These are phyloP conservation scores for Hylodesmum podocarpum DNA, from an alignment of 306 rosid species.

Conservation along the genomic window DNA sequence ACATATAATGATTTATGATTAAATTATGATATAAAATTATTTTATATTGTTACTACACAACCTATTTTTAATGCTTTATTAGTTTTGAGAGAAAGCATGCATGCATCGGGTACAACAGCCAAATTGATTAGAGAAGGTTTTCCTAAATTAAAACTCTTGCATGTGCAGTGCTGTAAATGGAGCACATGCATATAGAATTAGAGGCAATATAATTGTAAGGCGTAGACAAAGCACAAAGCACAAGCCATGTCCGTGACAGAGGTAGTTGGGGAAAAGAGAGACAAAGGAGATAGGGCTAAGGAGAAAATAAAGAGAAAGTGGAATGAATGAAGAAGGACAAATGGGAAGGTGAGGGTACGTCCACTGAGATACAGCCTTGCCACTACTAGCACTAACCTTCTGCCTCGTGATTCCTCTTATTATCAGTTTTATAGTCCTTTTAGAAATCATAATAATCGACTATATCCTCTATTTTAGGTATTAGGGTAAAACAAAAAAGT, in stretches of 20 bases:
- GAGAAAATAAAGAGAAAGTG: slow-evolving; percentile 7
- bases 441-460: neutral
- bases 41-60: no score
- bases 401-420: slow-evolving; percentile 24
- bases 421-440: neutral
- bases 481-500: neutral
- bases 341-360: slow-evolving; percentile 7
- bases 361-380: slow-evolving; percentile 13
- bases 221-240: neutral
- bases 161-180: neutral
- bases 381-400: neutral
- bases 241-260: slow-evolving; percentile 24
- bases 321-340: slow-evolving; percentile 10
- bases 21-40: no score
- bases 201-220: neutral
- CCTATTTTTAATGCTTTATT: neutral
- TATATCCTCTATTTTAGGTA: neutral
- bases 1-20: no score
- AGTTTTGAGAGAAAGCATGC: neutral
- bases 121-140: neutral
- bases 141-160: neutral
- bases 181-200: neutral
- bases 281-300: neutral
- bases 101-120: neutral
- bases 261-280: neutral